Base-by-base conservation (phyloP, 2,329 filamentous ascomycete species). In the Cladosporium sp. region DNA sequence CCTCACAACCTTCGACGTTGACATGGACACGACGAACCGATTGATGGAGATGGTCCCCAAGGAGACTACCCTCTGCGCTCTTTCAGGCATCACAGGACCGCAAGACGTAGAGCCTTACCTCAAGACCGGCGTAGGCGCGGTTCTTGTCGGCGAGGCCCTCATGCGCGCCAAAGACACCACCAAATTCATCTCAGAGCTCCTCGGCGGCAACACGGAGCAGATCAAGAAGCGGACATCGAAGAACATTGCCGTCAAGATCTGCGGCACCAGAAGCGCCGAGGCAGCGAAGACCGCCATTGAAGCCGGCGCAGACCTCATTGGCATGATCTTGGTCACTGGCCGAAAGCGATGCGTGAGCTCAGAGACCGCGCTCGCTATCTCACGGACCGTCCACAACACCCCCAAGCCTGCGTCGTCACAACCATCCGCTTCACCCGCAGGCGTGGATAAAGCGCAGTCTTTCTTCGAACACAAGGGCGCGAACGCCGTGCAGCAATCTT, bases 1-100 rank as follows among this genome's bases (percentile, higher is more conserved):
- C 65, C 78, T 98, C 10, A 92, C 92, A 61, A 97, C 86, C 64
- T 98, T 98, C 63, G 91, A 97, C 67, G 93, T 98, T 16, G 95
- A 98, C 68, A 81, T 98, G 58, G 84, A 87, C 56, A 98, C 92
- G 0, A 64, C 62, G 18, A 62, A 58, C 19, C 85, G 92, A 19
- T 74, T 98, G 45, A 88, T 95, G 71, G 85, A 84, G 63, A 85
- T 92, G 74, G 91, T 96, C 3, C 86, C 90, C 2, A 81, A 87
- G 57, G 86, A 83, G 52, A 95, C 90, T 3, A 85, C 95, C 55
- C 85, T 98, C 28, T 96, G 90, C 68, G 95, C 93, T 9, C 78
- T 98, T 33, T 97, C 92, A 66, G 93, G 93, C 43, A 98, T 98
- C 62, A 89, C 89, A 58, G 87, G 86, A 0, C 82, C 93, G 31